phyloP scores from a whole-genome alignment of 129 eudicot species.

The Rutidosis leptorrhynchoides region DNA sequence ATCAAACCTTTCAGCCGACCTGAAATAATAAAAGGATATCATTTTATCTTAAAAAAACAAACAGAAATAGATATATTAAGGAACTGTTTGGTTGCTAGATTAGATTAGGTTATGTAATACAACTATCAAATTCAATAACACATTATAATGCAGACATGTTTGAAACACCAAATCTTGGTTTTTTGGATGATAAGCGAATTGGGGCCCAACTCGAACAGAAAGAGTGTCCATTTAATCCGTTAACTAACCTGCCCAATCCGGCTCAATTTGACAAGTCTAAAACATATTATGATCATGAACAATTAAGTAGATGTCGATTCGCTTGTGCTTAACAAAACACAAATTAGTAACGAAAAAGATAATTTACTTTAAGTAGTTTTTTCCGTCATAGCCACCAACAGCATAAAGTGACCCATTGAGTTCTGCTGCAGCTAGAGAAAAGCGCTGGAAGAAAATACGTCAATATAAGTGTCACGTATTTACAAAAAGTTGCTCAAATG shows the following conservation, averaged over 20 bases:
- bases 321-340: neutral
- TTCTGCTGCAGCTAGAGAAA: constrained; percentile 74
- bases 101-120: neutral
- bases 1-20: constrained; percentile 88
- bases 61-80: neutral
- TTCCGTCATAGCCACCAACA: constrained; percentile 89
- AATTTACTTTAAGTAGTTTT: constrained; percentile 53
- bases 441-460: constrained; percentile 47
- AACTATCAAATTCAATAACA: neutral
- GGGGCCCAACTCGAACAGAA: too few relatives aligned
- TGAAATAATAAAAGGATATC: constrained; percentile 18
- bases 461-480: neutral
- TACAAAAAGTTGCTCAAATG: neutral
- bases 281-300: constrained; percentile 8
- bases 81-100: neutral
- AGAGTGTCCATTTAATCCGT: neutral
- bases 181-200: too few relatives aligned
- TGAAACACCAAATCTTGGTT: neutral
- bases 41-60: neutral
- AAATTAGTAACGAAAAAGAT: neutral
- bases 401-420: constrained; percentile 78
- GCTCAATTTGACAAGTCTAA: neutral
- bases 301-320: neutral
- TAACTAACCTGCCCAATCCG: neutral
- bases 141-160: neutral